Base-by-base conservation (phyloP, 2,329 filamentous ascomycete species). In the Beauveria brongniartii region DNA sequence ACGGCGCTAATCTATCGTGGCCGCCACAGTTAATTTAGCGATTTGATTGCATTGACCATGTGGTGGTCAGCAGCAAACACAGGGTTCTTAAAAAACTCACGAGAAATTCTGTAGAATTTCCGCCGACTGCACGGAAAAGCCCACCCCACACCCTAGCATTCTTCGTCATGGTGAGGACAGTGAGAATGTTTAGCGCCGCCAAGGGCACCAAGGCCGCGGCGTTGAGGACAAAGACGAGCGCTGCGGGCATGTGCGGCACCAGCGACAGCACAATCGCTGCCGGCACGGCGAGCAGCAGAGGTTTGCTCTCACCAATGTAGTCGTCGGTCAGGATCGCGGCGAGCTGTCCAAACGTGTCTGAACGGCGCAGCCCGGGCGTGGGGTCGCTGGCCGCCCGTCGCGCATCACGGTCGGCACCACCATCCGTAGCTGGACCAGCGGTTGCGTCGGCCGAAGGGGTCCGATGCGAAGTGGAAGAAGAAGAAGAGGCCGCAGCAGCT, bases 291-390 rank as follows among this genome's bases (percentile, higher is more conserved):
- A 63, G 47, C 14, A 64, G 54, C 24, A 63, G 53, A 37, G 56
- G 53, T 30, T 63, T 64, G 52, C 59, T 63, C 22, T 56, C 62
- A 51, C 63, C 62, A 24, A 61, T 62, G 59, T 57, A 57, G 50
- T 59, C 52, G 24, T 64, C 62, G 47, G 52, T 54, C 18, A 64
- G 26, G 9, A 64, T 59, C 14, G 28, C 22, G 20, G 51, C 59
- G 10, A 64, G 59, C 55, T 64, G 61, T 18, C 54, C 50, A 22
- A 59, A 60, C 3, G 63, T 63, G 9, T 63, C 63, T 14, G 59
- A 37, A 26, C 62, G 55, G 16, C 60, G 34, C 41, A 50, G 50
- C 50, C 55, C 26, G 10, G 44, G 55, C 44, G 46, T 12, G 20
- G 14, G 46, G 26, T 26, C 53, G 26, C 40, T 47, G 53, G 16